Base-by-base conservation (phyloP, 2,329 filamentous ascomycete genomes). In the Thielaviopsis musarum region DNA sequence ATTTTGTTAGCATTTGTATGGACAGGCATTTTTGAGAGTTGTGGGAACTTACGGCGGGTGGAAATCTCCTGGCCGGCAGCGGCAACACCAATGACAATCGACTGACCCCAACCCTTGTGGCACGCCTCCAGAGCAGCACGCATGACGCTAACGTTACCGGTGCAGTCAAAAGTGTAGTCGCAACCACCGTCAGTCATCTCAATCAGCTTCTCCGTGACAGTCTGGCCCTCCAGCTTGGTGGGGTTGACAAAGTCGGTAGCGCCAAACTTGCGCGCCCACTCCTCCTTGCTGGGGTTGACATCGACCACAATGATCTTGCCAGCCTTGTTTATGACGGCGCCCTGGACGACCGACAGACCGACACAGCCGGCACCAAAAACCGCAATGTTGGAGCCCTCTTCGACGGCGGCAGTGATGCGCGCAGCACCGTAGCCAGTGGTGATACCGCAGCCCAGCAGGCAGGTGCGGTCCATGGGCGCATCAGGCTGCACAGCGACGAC, bases 121-220 rank as follows among this genome's bases (percentile, higher is more conserved):
- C 91, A 97, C 55, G 93, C 91, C 77, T 98, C 91, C 62, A 98
- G 83, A 49, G 93, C 93, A 58, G 88, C 87, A 64, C 93, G 82
- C 93, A 95, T 98, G 59, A 98, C 93, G 66, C 84, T 82, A 58
- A 97, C 91, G 69, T 97, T 97, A 62, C 93, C 93, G 6, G 93
- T 98, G 80, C 93, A 97, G 77, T 98, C 93, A 70, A 98, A 98
- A 56, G 93, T 98, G 78, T 96, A 97, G 77, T 98, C 93, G 71
- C 90, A 95, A 57, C 93, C 93, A 65, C 93, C 93, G 68, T 97
- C 93, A 1, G 93, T 98, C 86, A 97, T 90, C 74, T 97, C 91
- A 66, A 97, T 83, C 64, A 98, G 80, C 76, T 91, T 86, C 69
- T 95, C 89, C 67, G 94, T 88, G 66, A 97, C 87, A 62, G 81